Conservation (phyloP, 805 yeast species). For the Ogataea methylovora region DNA sequence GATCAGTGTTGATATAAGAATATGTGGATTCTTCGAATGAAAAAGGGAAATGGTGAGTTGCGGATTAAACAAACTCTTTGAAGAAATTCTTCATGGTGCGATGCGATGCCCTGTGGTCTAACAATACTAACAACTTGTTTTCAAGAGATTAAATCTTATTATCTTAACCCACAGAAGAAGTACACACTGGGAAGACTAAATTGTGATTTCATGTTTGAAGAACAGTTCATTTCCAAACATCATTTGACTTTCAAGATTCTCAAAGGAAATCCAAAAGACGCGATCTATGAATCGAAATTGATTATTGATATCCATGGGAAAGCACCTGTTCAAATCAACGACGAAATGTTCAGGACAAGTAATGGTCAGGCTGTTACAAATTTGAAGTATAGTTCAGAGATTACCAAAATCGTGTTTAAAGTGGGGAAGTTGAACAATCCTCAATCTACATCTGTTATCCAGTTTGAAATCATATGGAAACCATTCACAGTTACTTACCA, state of each 20-base stretch:
- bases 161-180: background rate
- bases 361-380: background rate
- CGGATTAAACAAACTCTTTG: too few relatives aligned
- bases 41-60: too few relatives aligned
- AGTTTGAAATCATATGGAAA: too few relatives aligned
- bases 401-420: background rate
- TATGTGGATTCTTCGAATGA: too few relatives aligned
- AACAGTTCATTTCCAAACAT: constrained; percentile 2
- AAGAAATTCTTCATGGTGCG: too few relatives aligned
- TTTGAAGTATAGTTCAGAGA: background rate
- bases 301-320: background rate
- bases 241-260: too few relatives aligned
- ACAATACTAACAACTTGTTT: too few relatives aligned
- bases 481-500: too few relatives aligned
- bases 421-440: background rate
- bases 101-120: too few relatives aligned
- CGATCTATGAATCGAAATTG: background rate
- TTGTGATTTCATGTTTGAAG: background rate
- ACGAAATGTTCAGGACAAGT: background rate
- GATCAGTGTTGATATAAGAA: too few relatives aligned
- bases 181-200: constrained; percentile 2
- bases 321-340: constrained; percentile 1
- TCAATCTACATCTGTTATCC: too few relatives aligned
- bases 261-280: too few relatives aligned
- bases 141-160: background rate